Evolutionary conservation across 108 stramenopile genomes (phyloP).

Genomic region (Fistulifera pelliculosa): DNA sequence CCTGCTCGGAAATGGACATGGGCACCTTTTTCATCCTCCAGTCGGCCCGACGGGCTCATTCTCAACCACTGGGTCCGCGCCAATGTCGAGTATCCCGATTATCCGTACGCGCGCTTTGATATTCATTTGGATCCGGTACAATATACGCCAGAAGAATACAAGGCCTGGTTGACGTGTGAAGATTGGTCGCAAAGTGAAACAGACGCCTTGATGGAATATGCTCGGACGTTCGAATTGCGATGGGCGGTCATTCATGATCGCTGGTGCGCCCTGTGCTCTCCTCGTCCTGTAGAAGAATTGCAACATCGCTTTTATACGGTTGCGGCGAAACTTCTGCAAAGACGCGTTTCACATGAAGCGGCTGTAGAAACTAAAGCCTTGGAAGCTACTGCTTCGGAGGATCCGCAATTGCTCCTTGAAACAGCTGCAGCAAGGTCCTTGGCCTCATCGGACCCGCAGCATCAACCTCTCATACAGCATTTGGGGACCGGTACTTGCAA

Average conservation of each 20-base stretch:
- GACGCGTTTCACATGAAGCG: slow-evolving; percentile 41
- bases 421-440: slow-evolving; percentile 39
- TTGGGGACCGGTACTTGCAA: slow-evolving; percentile 56
- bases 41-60: slow-evolving; percentile 49
- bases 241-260: slow-evolving; percentile 91
- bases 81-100: slow-evolving; percentile 84
- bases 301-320: slow-evolving; percentile 87
- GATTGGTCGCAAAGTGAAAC: slow-evolving; percentile 87
- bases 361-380: slow-evolving; percentile 23
- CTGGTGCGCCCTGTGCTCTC: slow-evolving; percentile 20
- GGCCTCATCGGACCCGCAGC: slow-evolving; percentile 23
- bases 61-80: slow-evolving; percentile 76
- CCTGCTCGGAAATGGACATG: slow-evolving; percentile 67
- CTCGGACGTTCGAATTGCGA: slow-evolving; percentile 73
- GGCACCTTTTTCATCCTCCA: slow-evolving; percentile 73
- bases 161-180: slow-evolving; percentile 30
- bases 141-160: slow-evolving; percentile 79
- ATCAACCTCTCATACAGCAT: slow-evolving; percentile 39
- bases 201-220: slow-evolving; percentile 77
- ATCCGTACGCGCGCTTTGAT: slow-evolving; percentile 91
- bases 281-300: slow-evolving; percentile 74
- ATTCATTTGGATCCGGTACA: slow-evolving; percentile 66
- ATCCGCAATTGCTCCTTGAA: slow-evolving; percentile 24
- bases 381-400: slow-evolving; percentile 6
- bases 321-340: slow-evolving; percentile 48